These are phyloP conservation scores for Yarrowia osloensis DNA, from an alignment of 805 yeast genomes.

Conservation along the genomic window DNA sequence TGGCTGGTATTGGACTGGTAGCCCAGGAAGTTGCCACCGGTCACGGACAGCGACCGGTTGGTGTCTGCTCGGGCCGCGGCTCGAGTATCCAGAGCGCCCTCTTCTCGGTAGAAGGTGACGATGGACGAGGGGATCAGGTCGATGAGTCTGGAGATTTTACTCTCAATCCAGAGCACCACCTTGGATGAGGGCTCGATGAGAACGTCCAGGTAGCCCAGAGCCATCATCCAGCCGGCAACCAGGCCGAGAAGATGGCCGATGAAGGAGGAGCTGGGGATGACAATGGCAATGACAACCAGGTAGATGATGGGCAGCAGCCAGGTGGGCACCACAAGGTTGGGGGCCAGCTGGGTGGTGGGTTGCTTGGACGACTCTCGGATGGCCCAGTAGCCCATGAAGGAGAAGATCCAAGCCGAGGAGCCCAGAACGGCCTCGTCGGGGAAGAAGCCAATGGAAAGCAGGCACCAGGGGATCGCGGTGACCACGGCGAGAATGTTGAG, in stretches of 20 bases:
- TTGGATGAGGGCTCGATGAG: constrained; percentile 61
- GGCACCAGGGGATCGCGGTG: constrained; percentile 64
- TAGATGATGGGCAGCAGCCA: constrained; percentile 57
- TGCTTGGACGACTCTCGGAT: constrained; percentile 46
- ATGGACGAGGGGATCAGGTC: constrained; percentile 51
- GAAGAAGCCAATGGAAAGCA: constrained; percentile 47
- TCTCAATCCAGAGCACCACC: constrained; percentile 65
- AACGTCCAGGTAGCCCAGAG: constrained; percentile 58
- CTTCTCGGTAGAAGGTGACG: constrained; percentile 27
- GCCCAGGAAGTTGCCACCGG: background rate
- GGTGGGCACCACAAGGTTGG: constrained; percentile 55
- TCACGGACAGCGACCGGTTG: background rate
- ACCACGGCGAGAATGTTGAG: constrained; percentile 69
- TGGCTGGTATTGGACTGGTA: constrained; percentile 10
- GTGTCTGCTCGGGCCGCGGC: constrained; percentile 6
- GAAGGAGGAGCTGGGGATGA: constrained; percentile 68
- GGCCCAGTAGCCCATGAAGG: constrained; percentile 64
- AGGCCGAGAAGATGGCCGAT: constrained; percentile 74
- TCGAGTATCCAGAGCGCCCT: constrained; percentile 15
- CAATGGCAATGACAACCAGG: constrained; percentile 51
- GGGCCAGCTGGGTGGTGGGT: constrained; percentile 28
- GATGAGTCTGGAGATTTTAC: constrained; percentile 53
- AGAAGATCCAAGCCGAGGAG: constrained; percentile 72
- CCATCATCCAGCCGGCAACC: constrained; percentile 58
- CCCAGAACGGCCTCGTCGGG: constrained; percentile 63